Conservation (phyloP, 106 monocot genomes). For the Dendrobium chrysotoxum region DNA sequence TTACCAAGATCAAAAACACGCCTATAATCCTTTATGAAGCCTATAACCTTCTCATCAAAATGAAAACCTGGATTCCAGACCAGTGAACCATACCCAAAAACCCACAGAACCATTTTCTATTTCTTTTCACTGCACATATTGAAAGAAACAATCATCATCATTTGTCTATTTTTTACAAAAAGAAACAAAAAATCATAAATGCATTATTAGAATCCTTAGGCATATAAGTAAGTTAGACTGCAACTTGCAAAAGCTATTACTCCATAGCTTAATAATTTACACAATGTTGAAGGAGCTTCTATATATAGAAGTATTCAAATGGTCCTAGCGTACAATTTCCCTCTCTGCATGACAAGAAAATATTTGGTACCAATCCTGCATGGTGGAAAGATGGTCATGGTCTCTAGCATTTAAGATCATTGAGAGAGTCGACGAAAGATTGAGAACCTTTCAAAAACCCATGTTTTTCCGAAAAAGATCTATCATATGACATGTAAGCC, state of each 20-base stretch:
- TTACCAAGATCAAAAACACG: constrained; percentile 78
- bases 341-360: background rate
- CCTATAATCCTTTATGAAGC: constrained; percentile 67
- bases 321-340: background rate
- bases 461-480: too few relatives aligned
- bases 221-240: too few relatives aligned
- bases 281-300: too few relatives aligned
- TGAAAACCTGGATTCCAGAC: constrained; percentile 85
- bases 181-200: too few relatives aligned
- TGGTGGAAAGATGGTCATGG: background rate
- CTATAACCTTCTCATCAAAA: constrained; percentile 71
- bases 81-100: constrained; percentile 77
- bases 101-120: constrained; percentile 69
- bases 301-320: background rate
- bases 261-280: too few relatives aligned
- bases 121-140: background rate
- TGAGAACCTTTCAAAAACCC: background rate
- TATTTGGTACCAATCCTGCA: background rate
- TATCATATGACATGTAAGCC: too few relatives aligned
- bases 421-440: background rate
- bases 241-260: too few relatives aligned
- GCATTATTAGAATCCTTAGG: too few relatives aligned
- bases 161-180: background rate
- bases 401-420: background rate
- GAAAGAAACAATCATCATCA: background rate